Base-by-base conservation (phyloP, 768 basidiomycete genomes). In the Tulasnella sp. region DNA sequence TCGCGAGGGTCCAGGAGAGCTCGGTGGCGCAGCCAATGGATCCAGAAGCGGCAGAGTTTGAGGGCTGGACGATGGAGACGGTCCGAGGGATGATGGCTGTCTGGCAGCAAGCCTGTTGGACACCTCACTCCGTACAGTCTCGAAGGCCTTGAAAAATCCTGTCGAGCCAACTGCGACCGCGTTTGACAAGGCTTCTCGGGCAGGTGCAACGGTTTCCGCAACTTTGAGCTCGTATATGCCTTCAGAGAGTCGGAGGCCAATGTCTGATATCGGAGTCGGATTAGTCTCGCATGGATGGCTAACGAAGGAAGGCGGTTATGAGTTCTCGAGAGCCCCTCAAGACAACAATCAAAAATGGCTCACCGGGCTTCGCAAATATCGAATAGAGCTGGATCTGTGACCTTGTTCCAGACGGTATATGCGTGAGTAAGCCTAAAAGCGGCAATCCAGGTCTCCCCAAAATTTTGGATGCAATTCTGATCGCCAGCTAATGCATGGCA, bases 221-320 rank as follows among this genome's bases (percentile, higher is more conserved):
- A 97, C 72, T 69, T 88, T 90, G 53, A 99, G 78, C 27, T 97
- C 95, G 68, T 96, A 92, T 17, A 98, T 81, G 2, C 94, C 93
- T 73, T 98, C 94, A 60, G 86, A 83, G 24, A 99, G 79, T 9
- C 94, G 85, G 3, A 98, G 77, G 8, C 94, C 88, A 34, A 99
- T 84, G 66, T 99, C 96, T 3, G 91, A 78, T 3, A 97, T 86
- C 0, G 89, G 83, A 13, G 88, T 87, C 0, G 88, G 86, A 68
- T 88, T 90, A 65, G 90, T 89, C 61, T 84, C 88, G 70, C 94
- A 96, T 41, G 95, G 95, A 71, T 98, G 95, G 51, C 93, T 93
- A 60, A 8, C 11, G 9, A 11, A 13, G n/a, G n/a, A n/a, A n/a
- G n/a, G n/a, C n/a, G n/a, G n/a, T n/a, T 19, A 45, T 32, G 23